phyloP scores from a whole-genome alignment of 345 rosid genomes.

The Rhodamnia argentea region DNA sequence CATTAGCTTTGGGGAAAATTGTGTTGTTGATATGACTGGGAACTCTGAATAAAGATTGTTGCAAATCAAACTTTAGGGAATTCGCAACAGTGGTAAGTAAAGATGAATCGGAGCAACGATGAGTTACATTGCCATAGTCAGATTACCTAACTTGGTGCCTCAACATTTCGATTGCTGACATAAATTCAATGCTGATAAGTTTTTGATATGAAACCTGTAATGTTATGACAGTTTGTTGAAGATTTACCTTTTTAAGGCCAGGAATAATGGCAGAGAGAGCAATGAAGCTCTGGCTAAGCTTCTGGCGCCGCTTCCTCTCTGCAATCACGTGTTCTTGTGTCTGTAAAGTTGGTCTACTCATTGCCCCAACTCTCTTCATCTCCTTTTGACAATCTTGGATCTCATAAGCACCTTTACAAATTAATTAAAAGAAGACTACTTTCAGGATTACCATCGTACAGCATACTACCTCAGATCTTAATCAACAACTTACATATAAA shows the following conservation, averaged over 20 bases:
- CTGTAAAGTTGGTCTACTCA: constrained; percentile 27
- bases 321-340: constrained; percentile 80
- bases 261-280: constrained; percentile 73
- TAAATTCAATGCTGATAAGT: neutral
- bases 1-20: neutral
- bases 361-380: constrained; percentile 1
- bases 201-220: neutral
- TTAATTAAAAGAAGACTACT: constrained; percentile 22
- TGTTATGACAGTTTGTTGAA: neutral
- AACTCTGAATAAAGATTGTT: neutral
- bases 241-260: constrained; percentile 57
- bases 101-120: neutral
- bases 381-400: constrained; percentile 1
- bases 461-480: neutral
- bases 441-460: constrained; percentile 25
- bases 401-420: neutral
- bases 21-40: neutral
- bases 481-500: neutral
- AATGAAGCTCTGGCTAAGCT: constrained; percentile 54
- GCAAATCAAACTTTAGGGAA: neutral
- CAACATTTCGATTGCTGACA: neutral
- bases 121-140: neutral
- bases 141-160: neutral
- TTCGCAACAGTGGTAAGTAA: neutral
- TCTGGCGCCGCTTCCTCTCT: constrained; percentile 76